Conservation (phyloP, 2,329 filamentous ascomycete species). For the Aureobasidium sp. region DNA sequence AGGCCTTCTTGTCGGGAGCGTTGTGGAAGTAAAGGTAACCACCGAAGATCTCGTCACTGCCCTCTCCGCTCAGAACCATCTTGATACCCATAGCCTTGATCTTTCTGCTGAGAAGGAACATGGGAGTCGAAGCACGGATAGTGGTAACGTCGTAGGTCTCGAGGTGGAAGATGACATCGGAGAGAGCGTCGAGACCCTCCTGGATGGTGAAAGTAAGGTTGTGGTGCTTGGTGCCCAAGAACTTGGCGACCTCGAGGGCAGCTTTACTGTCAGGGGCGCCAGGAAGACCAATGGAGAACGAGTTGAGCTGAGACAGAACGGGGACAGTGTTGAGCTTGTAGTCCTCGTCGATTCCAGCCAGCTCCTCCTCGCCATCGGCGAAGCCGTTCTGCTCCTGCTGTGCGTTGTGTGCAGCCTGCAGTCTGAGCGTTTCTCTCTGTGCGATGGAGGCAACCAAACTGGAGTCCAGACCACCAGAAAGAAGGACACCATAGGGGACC, state of each 20-base stretch:
- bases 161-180: constrained; percentile 95
- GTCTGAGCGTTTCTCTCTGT: constrained; percentile 78
- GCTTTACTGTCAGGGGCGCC: constrained; percentile 88
- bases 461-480: constrained; percentile 93
- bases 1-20: constrained; percentile 81
- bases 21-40: constrained; percentile 98
- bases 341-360: constrained; percentile 92
- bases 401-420: constrained; percentile 47
- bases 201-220: constrained; percentile 98
- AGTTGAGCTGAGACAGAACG: constrained; percentile 91
- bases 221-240: constrained; percentile 95
- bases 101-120: constrained; percentile 96
- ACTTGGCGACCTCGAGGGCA: constrained; percentile 87
- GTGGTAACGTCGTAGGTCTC: constrained; percentile 98
- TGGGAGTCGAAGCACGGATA: constrained; percentile 94
- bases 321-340: constrained; percentile 85
- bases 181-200: constrained; percentile 92
- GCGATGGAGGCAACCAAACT: constrained; percentile 92
- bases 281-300: constrained; percentile 95
- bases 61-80: constrained; percentile 97
- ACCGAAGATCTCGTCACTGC: constrained; percentile 96
- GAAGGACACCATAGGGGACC: constrained; percentile 90
- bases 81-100: constrained; percentile 99
- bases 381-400: constrained; percentile 42
- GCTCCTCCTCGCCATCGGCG: constrained; percentile 56